These are phyloP conservation scores for Cercophora sp. DNA, from an alignment of 495 filamentous ascomycete species.

Conservation along the genomic window DNA sequence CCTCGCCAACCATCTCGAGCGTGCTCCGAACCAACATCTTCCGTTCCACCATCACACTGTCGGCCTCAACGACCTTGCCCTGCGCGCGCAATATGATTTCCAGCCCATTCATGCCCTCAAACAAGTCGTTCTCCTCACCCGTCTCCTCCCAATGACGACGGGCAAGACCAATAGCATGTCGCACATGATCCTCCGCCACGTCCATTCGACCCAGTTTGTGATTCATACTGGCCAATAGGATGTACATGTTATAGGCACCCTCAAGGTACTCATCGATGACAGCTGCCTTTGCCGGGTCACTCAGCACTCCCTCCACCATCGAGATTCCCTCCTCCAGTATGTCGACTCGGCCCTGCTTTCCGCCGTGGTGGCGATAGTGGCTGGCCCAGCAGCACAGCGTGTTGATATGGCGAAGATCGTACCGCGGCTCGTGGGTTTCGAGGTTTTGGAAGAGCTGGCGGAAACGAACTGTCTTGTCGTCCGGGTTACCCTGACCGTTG, in stretches of 20 bases:
- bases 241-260: not conserved
- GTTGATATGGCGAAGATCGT: not conserved
- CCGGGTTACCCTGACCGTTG: not conserved
- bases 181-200: not conserved
- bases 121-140: constrained; percentile 3
- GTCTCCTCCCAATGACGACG: not conserved
- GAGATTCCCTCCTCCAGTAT: not conserved
- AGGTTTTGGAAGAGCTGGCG: not conserved
- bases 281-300: not conserved
- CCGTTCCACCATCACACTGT: not conserved
- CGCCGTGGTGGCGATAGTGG: not conserved
- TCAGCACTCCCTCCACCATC: not conserved
- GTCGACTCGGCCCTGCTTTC: not conserved
- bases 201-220: not conserved
- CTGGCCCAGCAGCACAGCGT: not conserved
- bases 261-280: not conserved
- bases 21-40: constrained; percentile 2
- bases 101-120: constrained; percentile 9
- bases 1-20: not conserved
- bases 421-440: too few relatives aligned
- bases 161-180: not conserved
- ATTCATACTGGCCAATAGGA: not conserved
- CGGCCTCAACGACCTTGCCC: constrained; percentile 4
- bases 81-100: constrained; percentile 8
- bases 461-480: constrained; percentile 3